Percentiles rank a stretch among this genome's conserved stretches.
Conservation (phyloP, 1,139 yeast species). For the Blastobotrys serpentis region DNA sequence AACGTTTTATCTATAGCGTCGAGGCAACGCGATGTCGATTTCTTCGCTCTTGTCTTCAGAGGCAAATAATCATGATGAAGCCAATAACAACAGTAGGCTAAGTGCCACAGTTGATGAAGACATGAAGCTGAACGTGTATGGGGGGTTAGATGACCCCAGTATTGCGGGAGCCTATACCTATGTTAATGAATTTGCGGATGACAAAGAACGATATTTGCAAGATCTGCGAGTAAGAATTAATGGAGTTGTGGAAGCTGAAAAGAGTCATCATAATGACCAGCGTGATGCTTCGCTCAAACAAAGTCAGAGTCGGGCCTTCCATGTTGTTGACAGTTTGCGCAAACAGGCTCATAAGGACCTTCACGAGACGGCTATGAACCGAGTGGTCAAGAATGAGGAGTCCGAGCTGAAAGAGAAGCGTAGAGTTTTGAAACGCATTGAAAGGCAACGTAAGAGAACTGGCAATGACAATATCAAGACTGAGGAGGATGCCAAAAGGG, state of each 20-base stretch:
- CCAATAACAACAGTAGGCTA: conserved; percentile 7
- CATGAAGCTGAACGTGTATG: conserved; percentile 18
- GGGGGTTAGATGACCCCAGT: conserved; percentile 14
- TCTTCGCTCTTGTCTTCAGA: conserved; percentile 27
- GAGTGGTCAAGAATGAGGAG: conserved; percentile 27
- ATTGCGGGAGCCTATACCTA: conserved; percentile 21
- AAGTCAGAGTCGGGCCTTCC: conserved; percentile 5
- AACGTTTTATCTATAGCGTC: conserved; percentile 16
- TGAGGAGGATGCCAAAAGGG: conserved; percentile 10
- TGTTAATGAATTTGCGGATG: conserved; percentile 22
- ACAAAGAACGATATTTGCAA: conserved; percentile 27
- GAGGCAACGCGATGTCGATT: conserved; percentile 33
- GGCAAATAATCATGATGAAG: conserved; percentile 11
- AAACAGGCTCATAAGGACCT: conserved; percentile 28
- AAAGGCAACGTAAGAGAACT: conserved; percentile 21
- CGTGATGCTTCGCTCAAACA: not conserved
- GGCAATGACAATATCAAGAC: conserved; percentile 10
- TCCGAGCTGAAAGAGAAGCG: conserved; percentile 25
- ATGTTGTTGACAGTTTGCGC: conserved; percentile 19
- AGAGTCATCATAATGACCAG: conserved; percentile 20
- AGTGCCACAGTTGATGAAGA: conserved; percentile 16
- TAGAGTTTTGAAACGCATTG: conserved; percentile 19
- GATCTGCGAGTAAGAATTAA: conserved; percentile 22
- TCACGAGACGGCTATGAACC: conserved; percentile 28
- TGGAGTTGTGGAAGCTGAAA: conserved; percentile 19